Evolutionary conservation across 495 filamentous ascomycete species (phyloP), one percentile per base, ranked within the genome.

Genomic region (Daldinia caldariorum): DNA sequence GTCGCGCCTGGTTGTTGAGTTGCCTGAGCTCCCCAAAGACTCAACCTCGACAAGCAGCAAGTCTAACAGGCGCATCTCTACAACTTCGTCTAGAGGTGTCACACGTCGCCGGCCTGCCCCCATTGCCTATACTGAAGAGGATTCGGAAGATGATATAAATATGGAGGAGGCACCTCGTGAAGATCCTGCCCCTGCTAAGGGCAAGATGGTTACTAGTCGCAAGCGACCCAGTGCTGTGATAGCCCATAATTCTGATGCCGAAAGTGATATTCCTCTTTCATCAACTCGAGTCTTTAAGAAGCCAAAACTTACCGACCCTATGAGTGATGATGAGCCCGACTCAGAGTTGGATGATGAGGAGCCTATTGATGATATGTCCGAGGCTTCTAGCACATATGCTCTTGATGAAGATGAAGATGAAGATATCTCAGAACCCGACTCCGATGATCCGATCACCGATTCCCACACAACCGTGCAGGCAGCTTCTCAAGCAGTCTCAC

Each of bases 101-200:
- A 20, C 60, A 51, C 57, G 74, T 22, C 53, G 70, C 35, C 55
- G 63, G n/a, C 50, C 54, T n/a, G 65, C 57, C 0, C 56, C 67
- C 1, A 29, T 56, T 13, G 14, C 37, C 12, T 58, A 67, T 18
- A 47, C 43, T 26, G 20, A 38, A 2, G 51, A 58, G 1, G 67
- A 75, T 22, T 72, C 60, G 32, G 75, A 77, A 49, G 82, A 80
- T 32, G 70, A 74, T 1, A 63, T 67, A 5, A 71, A 78, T 13
- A 61, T 37, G 32, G 18, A 16, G 26, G 32, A 56, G n/a, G 38
- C 56, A 32, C 37, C 37, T 0, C 37, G 37, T 32, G 14, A 16
- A 22, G 8, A 31, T 37, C 53, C 14, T 32, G 7, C 2, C 6
- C 53, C 31, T 7, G 53, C 16, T 20, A 56, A 22, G 53, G 14